A percentile compares a stretch with the other conserved stretches of the same genome.
These are phyloP conservation scores for Calonectria naviculata DNA, from an alignment of 2,329 filamentous ascomycete species.

Conservation along the genomic window DNA sequence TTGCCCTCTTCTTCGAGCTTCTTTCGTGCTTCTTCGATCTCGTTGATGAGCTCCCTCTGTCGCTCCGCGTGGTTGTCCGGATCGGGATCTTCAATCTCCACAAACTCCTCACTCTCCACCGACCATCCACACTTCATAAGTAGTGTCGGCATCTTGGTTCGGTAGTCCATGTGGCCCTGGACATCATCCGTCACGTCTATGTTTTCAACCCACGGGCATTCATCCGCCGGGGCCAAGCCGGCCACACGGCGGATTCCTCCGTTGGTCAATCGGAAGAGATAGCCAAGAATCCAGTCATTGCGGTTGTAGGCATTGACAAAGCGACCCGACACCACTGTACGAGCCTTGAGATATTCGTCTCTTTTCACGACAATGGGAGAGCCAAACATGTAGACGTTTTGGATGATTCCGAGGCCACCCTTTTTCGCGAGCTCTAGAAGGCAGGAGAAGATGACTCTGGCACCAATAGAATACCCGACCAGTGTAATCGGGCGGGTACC, in stretches of 20 bases:
- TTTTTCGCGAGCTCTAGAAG: conserved; percentile 86
- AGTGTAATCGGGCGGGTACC: conserved; percentile 92
- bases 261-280: conserved; percentile 93
- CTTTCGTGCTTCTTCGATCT: conserved; percentile 94
- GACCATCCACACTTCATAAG: conserved; percentile 90
- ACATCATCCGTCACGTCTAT: conserved; percentile 88
- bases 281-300: conserved; percentile 97
- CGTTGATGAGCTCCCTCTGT: conserved; percentile 93
- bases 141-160: conserved; percentile 88
- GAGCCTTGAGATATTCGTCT: conserved; percentile 86
- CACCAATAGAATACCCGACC: conserved; percentile 93
- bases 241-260: conserved; percentile 92
- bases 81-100: conserved; percentile 96
- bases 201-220: conserved; percentile 86
- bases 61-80: conserved; percentile 90
- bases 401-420: conserved; percentile 86
- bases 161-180: conserved; percentile 96
- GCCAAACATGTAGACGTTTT: conserved; percentile 96
- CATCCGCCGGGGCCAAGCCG: conserved; percentile 81
- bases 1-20: conserved; percentile 85
- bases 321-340: conserved; percentile 88
- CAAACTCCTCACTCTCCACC: conserved; percentile 93
- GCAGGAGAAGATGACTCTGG: conserved; percentile 92
- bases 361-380: conserved; percentile 91
- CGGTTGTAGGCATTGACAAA: conserved; percentile 95